These are phyloP conservation scores for Exophiala spinifera DNA, from an alignment of 2,329 filamentous ascomycete genomes.

Conservation along the genomic window DNA sequence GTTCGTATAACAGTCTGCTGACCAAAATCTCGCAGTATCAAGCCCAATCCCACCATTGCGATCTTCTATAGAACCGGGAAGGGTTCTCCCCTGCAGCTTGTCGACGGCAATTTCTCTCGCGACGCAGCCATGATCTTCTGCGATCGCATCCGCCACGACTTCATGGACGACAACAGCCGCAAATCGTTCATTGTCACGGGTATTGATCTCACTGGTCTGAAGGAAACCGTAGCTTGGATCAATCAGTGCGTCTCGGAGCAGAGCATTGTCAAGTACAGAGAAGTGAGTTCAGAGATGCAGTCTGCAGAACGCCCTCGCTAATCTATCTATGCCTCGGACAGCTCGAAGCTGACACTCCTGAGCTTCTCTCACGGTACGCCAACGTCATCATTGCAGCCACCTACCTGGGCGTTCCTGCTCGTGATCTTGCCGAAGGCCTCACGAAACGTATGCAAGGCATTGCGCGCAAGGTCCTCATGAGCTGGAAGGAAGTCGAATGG, in stretches of 20 bases:
- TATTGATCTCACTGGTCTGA: conserved; percentile 13
- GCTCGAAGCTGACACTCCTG: conserved; percentile 15
- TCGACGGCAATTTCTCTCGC: conserved; percentile 19
- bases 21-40: conserved; percentile 11
- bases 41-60: conserved; percentile 19
- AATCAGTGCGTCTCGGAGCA: conserved; percentile 14
- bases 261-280: conserved; percentile 18
- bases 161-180: conserved; percentile 19
- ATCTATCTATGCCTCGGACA: not conserved
- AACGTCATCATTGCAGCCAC: conserved; percentile 17
- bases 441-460: conserved; percentile 20
- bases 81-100: conserved; percentile 1
- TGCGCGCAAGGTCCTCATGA: conserved; percentile 19
- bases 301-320: too few relatives aligned
- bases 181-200: conserved; percentile 25
- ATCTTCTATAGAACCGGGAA: conserved; percentile 21
- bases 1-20: too few relatives aligned
- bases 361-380: conserved; percentile 18
- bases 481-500: conserved; percentile 23
- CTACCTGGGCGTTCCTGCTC: conserved; percentile 19
- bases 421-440: conserved; percentile 20
- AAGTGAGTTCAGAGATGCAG: conserved; percentile 10
- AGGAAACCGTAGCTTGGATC: conserved; percentile 22
- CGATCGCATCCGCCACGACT: conserved; percentile 20
- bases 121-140: conserved; percentile 26